These are phyloP conservation scores for Wilcoxina mikolae DNA, from an alignment of 495 filamentous ascomycete species.

Conservation along the genomic window DNA sequence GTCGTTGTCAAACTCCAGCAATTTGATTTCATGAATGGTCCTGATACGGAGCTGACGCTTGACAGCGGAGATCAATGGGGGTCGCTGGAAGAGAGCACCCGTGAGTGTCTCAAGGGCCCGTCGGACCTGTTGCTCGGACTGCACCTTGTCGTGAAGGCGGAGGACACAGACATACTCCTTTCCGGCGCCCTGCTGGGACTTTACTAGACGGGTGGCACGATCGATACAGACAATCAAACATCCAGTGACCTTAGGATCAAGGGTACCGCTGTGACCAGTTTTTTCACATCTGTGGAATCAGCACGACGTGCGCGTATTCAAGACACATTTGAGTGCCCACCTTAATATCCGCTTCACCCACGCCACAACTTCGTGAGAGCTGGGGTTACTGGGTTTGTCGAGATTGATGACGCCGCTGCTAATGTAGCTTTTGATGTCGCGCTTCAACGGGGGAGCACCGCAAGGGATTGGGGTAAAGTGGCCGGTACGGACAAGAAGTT, in stretches of 20 bases:
- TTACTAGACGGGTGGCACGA: slow-evolving; percentile 89
- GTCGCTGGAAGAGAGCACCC: slow-evolving; percentile 92
- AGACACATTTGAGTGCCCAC: slow-evolving; percentile 32
- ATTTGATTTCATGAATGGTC: slow-evolving; percentile 87
- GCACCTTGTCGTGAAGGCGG: slow-evolving; percentile 80
- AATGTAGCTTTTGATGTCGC: slow-evolving; percentile 89
- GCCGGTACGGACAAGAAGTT: slow-evolving; percentile 69
- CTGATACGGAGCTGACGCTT: slow-evolving; percentile 96
- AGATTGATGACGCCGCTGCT: slow-evolving; percentile 95
- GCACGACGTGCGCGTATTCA: not conserved
- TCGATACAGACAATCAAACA: slow-evolving; percentile 93
- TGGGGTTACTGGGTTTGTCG: slow-evolving; percentile 96
- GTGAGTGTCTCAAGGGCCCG: slow-evolving; percentile 87
- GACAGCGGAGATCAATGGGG: slow-evolving; percentile 91
- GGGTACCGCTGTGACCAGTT: slow-evolving; percentile 92
- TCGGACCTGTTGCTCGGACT: slow-evolving; percentile 75
- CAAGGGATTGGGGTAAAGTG: slow-evolving; percentile 90
- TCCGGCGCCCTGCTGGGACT: slow-evolving; percentile 89
- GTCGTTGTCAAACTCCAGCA: slow-evolving; percentile 95
- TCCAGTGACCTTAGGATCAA: slow-evolving; percentile 88
- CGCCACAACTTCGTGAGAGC: slow-evolving; percentile 93
- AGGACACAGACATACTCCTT: slow-evolving; percentile 70
- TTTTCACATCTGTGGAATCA: slow-evolving; percentile 58
- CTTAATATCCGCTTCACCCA: slow-evolving; percentile 96
- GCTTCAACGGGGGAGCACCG: slow-evolving; percentile 70